phyloP scores from a whole-genome alignment of 192 early-diverging fungal species.

The Chytriomyces confervae region DNA sequence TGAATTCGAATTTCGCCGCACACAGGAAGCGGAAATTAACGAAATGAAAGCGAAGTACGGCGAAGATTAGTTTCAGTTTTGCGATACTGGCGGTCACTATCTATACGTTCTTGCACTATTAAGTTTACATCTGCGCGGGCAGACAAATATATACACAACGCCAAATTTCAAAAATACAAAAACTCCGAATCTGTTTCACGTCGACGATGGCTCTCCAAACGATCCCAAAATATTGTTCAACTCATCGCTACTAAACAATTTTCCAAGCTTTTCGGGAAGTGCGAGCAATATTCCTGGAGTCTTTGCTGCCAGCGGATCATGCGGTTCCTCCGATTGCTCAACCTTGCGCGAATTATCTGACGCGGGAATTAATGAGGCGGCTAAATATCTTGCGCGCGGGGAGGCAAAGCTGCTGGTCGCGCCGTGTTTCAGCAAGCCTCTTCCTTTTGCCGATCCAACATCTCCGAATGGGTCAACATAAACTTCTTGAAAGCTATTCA shows the following conservation, averaged over 20 bases:
- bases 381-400: no score
- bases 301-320: constrained; percentile 11
- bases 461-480: not conserved
- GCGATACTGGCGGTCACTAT: not conserved
- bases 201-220: not conserved
- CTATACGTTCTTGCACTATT: not conserved
- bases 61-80: not conserved
- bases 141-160: not conserved
- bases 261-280: constrained; percentile 21
- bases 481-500: no score
- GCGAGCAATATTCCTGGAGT: constrained; percentile 30
- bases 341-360: not conserved
- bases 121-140: no score
- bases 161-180: not conserved
- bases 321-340: not conserved
- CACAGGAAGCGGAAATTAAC: constrained; percentile 48
- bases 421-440: not conserved
- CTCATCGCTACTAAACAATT: constrained; percentile 20
- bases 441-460: not conserved
- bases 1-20: not conserved
- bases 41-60: constrained; percentile 55
- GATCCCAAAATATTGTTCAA: constrained; percentile 8
- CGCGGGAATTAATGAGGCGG: not conserved
- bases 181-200: not conserved
- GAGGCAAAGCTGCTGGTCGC: not conserved